A percentile compares a stretch with the other conserved stretches of the same genome.
phyloP scores from a whole-genome alignment of 345 rosid genomes.

The Rubroshorea leprosula region DNA sequence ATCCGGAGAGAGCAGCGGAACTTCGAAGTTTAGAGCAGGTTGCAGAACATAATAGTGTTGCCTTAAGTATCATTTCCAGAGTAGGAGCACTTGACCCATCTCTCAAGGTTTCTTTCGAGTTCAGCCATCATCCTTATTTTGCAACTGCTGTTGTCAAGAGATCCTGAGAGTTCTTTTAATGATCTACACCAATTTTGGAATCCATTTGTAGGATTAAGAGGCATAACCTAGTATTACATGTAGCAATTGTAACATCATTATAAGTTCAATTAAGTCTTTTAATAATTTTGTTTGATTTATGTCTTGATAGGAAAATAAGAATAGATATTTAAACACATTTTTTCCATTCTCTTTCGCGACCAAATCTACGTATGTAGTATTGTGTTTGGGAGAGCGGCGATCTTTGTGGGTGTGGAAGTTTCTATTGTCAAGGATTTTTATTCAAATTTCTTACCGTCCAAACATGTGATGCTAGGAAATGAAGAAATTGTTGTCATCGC shows the following conservation, averaged over 20 bases:
- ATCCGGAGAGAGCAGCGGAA: slow-evolving; percentile 72
- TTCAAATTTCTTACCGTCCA: too few relatives aligned
- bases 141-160: slow-evolving; percentile 87
- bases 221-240: slow-evolving; percentile 10
- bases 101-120: slow-evolving; percentile 82
- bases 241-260: slow-evolving; percentile 34
- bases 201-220: slow-evolving; percentile 9
- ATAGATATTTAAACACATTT: too few relatives aligned
- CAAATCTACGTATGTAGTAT: too few relatives aligned
- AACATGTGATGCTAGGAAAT: too few relatives aligned
- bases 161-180: slow-evolving; percentile 38
- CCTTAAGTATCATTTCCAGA: slow-evolving; percentile 54
- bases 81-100: slow-evolving; percentile 60
- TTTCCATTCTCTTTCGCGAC: too few relatives aligned
- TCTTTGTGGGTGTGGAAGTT: too few relatives aligned
- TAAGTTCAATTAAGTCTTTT: slow-evolving; percentile 8
- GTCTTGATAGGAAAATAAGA: slow-evolving; percentile 18
- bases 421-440: too few relatives aligned
- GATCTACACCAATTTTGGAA: slow-evolving; percentile 35
- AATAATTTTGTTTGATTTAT: slow-evolving; percentile 9
- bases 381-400: too few relatives aligned
- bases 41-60: slow-evolving; percentile 85
- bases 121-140: slow-evolving; percentile 79
- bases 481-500: too few relatives aligned
- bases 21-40: slow-evolving; percentile 73